phyloP scores from a whole-genome alignment of 441 rosid species.

The Syzygium syzygioides region DNA sequence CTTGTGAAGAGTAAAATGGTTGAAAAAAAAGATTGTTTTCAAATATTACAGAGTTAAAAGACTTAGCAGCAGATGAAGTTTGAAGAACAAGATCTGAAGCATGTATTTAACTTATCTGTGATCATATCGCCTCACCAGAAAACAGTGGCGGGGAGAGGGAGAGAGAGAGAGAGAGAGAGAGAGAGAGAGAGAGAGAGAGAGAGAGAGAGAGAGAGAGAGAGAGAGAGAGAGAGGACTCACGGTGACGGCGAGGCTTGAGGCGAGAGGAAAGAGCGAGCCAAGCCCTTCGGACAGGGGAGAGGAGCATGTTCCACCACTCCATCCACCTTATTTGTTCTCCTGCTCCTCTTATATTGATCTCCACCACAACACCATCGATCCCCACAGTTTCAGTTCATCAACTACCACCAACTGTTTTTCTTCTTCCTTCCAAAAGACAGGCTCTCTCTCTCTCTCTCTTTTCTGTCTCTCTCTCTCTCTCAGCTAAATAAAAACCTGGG shows the following conservation, averaged over 20 bases:
- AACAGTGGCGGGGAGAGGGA: neutral
- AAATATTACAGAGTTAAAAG: neutral
- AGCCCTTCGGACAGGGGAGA: conserved; percentile 38
- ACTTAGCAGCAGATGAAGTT: neutral
- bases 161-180: neutral
- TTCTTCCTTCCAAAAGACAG: neutral
- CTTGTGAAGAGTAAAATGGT: neutral
- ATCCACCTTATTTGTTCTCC: conserved; percentile 20
- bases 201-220: neutral
- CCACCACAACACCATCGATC: neutral
- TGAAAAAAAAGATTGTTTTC: neutral
- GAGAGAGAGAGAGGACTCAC: conserved; percentile 11
- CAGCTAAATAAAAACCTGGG: neutral
- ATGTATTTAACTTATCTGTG: neutral
- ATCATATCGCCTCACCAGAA: neutral
- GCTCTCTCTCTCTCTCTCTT: neutral
- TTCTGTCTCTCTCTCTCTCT: neutral
- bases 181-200: neutral
- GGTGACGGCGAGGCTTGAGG: conserved; percentile 31
- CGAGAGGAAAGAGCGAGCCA: conserved; percentile 48
- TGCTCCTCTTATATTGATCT: conserved; percentile 5
- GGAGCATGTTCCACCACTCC: conserved; percentile 46
- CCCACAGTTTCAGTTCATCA: neutral
- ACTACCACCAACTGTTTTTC: neutral
- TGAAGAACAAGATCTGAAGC: neutral